A percentile compares a stretch with the other conserved stretches of the same genome.
Evolutionary conservation across 73 alveolate genomes (phyloP).

Genomic region (Symbiodinium pilosum): DNA sequence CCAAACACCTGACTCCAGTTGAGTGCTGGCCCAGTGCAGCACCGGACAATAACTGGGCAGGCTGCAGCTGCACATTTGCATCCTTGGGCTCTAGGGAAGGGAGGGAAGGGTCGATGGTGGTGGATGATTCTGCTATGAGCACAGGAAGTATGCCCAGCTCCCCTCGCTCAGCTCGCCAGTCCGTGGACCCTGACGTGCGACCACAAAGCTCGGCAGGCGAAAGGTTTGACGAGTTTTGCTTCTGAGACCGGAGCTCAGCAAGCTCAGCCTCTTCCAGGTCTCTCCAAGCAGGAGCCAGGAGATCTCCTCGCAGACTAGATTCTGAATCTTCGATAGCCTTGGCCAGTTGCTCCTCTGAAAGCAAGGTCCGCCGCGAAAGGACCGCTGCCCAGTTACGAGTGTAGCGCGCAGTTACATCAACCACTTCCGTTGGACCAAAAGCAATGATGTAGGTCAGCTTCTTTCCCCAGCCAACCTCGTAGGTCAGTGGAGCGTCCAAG

Average conservation of each 20-base stretch:
- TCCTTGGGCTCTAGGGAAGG: background rate
- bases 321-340: background rate
- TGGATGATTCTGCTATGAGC: background rate
- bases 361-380: background rate
- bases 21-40: background rate
- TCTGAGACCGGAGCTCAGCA: background rate
- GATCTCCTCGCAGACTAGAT: background rate
- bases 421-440: constrained; percentile 96
- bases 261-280: constrained; percentile 21
- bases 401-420: constrained; percentile 98
- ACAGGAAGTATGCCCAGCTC: constrained; percentile 95
- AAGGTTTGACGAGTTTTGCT: background rate
- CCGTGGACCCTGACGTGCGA: constrained; percentile 96
- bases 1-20: constrained; percentile 1
- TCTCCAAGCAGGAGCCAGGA: constrained; percentile 26
- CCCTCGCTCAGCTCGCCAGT: constrained; percentile 98
- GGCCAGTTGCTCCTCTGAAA: constrained; percentile 28
- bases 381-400: constrained; percentile 25
- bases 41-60: background rate
- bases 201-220: constrained; percentile 54
- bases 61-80: background rate
- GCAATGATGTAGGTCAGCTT: constrained; percentile 97
- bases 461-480: constrained; percentile 99
- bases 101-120: background rate
- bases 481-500: constrained; percentile 97